These are phyloP conservation scores for Sanghuangporus weigelae DNA, from an alignment of 1,284 basidiomycete genomes.

Conservation along the genomic window DNA sequence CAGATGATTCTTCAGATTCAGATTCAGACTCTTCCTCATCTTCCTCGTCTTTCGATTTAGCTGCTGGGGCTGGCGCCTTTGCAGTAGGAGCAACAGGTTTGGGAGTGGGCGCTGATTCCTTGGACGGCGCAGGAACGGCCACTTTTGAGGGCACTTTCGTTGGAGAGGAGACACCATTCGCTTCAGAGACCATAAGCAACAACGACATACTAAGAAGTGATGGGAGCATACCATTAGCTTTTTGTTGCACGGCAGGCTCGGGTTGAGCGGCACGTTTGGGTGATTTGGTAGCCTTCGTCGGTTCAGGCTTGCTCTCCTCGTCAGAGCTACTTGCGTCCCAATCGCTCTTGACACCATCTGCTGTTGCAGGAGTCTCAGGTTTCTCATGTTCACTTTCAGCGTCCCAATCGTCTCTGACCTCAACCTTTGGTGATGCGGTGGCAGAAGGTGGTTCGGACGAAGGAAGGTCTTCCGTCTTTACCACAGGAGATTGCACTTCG, in stretches of 20 bases:
- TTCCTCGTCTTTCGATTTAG: conserved; percentile 28
- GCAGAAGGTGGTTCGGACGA: conserved; percentile 46
- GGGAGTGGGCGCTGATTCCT: conserved; percentile 19
- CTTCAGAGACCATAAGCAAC: not conserved
- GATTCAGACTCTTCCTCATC: conserved; percentile 31
- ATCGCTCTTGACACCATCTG: conserved; percentile 58
- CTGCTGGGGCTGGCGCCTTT: conserved; percentile 23
- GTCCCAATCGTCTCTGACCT: conserved; percentile 83
- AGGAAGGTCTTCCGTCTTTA: conserved; percentile 20
- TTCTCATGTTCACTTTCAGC: conserved; percentile 56
- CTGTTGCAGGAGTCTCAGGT: conserved; percentile 24
- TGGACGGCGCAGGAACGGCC: not conserved
- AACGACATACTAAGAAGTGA: not conserved
- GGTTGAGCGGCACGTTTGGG: conserved; percentile 9
- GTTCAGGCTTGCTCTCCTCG: conserved; percentile 36
- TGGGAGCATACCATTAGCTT: conserved; percentile 19
- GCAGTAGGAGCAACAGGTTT: conserved; percentile 25
- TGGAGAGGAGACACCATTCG: not conserved
- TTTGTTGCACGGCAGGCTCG: conserved; percentile 5
- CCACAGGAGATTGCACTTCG: conserved; percentile 23
- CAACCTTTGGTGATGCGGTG: conserved; percentile 34
- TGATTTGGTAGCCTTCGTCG: conserved; percentile 20
- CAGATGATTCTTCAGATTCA: conserved; percentile 34
- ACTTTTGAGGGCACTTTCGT: conserved; percentile 7
- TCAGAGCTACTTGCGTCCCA: conserved; percentile 86